A percentile compares a stretch with the other conserved stretches of the same genome.
Conservation (phyloP, 192 early-diverging fungal species). For the Mortierella claussenii region DNA sequence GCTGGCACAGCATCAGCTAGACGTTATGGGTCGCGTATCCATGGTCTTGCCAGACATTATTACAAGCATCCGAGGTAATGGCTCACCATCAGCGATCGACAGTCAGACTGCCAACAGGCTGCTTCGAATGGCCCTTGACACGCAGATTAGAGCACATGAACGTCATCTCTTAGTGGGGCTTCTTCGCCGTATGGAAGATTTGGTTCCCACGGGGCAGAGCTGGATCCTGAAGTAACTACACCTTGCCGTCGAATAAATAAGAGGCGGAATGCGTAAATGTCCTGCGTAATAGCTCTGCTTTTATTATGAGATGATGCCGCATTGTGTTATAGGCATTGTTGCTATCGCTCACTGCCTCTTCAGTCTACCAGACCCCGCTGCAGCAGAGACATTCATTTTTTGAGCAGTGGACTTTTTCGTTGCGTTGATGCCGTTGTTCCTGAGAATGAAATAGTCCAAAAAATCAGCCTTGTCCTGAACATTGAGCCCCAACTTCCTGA, state of each 20-base stretch:
- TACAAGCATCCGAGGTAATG: conserved; percentile 4
- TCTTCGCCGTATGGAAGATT: conserved; percentile 28
- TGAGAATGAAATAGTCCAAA: conserved; percentile 70
- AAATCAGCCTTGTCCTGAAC: conserved; percentile 81
- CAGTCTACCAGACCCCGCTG: conserved; percentile 7
- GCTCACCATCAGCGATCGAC: conserved; percentile 5
- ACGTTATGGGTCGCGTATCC: conserved; percentile 19
- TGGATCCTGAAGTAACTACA: conserved; percentile 27
- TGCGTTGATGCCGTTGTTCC: conserved; percentile 36
- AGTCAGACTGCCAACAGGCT: conserved; percentile 26
- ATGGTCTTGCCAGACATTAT: conserved; percentile 33
- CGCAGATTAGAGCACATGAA: conserved; percentile 7
- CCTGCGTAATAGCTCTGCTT: too few species aligned
- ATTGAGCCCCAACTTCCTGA: conserved; percentile 72
- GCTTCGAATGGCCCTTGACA: conserved; percentile 20
- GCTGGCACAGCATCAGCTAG: not conserved
- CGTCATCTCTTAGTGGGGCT: conserved; percentile 24
- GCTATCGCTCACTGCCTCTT: conserved; percentile 47
- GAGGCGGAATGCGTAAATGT: too few species aligned
- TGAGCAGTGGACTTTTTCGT: conserved; percentile 15
- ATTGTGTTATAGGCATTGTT: too few species aligned
- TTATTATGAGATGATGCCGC: too few species aligned
- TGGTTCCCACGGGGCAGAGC: conserved; percentile 22
- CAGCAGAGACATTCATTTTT: not conserved
- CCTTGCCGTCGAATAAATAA: too few species aligned